Percentiles rank a stretch among this genome's conserved stretches.
These are phyloP conservation scores for Liriodendron chinense DNA, from an alignment of 164 flowering plant genomes.

Conservation along the genomic window DNA sequence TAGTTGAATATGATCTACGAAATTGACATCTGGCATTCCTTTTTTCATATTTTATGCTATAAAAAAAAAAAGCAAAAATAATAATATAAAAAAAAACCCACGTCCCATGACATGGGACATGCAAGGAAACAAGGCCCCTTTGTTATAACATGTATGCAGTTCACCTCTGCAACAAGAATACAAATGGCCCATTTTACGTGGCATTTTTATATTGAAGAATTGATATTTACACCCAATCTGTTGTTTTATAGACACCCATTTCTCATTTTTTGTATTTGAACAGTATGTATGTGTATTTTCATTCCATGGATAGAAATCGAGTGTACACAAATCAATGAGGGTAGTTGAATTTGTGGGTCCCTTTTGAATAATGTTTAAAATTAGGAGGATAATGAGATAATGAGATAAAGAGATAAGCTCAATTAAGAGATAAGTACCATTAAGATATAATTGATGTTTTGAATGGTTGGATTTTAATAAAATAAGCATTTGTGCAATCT, in stretches of 20 bases:
- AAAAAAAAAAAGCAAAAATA: no score
- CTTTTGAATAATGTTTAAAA: neutral
- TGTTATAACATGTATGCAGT: neutral
- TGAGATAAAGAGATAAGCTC: neutral
- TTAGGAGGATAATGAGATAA: neutral
- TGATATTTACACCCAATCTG: neutral
- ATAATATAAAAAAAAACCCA: neutral
- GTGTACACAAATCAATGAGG: neutral
- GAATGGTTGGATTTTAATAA: no score
- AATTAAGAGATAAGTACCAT: neutral
- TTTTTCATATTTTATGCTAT: no score
- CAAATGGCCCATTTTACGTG: neutral
- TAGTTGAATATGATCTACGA: neutral
- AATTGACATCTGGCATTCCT: neutral
- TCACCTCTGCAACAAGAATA: neutral
- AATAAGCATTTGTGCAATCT: neutral
- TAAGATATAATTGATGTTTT: neutral
- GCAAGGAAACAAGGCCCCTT: neutral
- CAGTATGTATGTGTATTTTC: neutral
- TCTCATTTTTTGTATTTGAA: neutral
- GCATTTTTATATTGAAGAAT: no score
- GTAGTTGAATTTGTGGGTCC: neutral
- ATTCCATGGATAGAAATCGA: neutral
- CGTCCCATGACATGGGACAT: neutral
- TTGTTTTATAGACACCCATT: neutral